Evolutionary conservation across 1,139 yeast genomes (phyloP), one percentile per base, ranked within the genome.

Genomic region (Suhomyces terraborum): DNA sequence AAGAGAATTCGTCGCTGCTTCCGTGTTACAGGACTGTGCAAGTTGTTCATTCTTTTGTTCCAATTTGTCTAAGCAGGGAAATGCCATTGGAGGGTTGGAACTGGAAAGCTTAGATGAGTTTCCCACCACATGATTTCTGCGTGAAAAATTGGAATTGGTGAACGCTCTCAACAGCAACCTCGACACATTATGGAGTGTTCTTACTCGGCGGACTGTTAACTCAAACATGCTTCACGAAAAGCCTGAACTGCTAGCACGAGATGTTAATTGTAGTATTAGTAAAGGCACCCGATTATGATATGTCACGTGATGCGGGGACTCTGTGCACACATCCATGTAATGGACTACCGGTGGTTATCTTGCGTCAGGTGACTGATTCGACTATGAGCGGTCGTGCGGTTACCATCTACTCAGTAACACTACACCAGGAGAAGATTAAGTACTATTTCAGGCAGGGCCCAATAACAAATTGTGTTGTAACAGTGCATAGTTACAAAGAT

Each of bases 41-140:
- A 81, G 60, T 19, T 67, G 61, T 45, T 77, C 72, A 1, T 80
- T 75, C 52, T 81, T 77, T 43, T 75, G 68, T 50, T 88, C 95
- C 28, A 84, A 67, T 51, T 75, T 80, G 61, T 91, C 97, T 32
- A 89, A 70, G 58, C 97, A 89, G 3, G 97, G 97, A 59, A 89
- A 91, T 2, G 82, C 64, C 74, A 88, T 69, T 46, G 74, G 88
- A 1, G 87, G 85, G 51, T 82, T 82, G 10, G 82, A 69, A 22
- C 61, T 54, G 24, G 33, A 22, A 8, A 7, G 35, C 18, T 20
- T 40, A 39, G 46, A 19, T 32, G 45, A 27, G 36, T 36, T 32
- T 18, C 37, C 28, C 22, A 27, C 34, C n/a, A 17, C 14, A 3
- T 24, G 27, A 24, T 4, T 12, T 8, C 10, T 19, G n/a, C 13